Base-by-base conservation (phyloP, 1,284 basidiomycete genomes). In the Caloboletus inedulis region DNA sequence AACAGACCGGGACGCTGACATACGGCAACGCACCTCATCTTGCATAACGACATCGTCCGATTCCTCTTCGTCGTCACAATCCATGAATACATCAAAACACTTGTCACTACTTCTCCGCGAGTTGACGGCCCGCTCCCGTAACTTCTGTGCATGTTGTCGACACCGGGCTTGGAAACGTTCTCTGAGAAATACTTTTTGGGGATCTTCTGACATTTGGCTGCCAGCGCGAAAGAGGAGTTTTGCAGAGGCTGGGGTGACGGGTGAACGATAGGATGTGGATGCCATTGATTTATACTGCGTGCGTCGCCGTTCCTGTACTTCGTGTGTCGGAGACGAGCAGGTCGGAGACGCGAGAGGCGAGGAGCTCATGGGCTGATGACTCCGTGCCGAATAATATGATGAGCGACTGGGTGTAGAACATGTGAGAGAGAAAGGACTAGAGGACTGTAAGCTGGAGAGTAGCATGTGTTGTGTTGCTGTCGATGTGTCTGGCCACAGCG, bases 141-240 rank as follows among this genome's bases (percentile, higher is more conserved):
- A 79, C 54, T 75, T 76, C 35, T 72, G 71, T 0, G 81, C 84
- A 21, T 82, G 74, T 62, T 84, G 80, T 39, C 83, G 64, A 64
- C 84, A 87, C 37, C 77, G 74, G 4, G 77, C 77, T 59, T 77
- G 77, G 61, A 89, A 79, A n/a, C 79, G 77, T 45, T 84, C 79
- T 21, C 83, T 70, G 41, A 89, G 67, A 39, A 88, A 75, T 4
- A 69, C 56, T 47, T 78, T 80, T 54, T 74, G 69, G 1, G 75
- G 65, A 1, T 77, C 77, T 30, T 69, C 63, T 12, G 57, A 52
- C 12, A 52, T 59, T 53, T 48, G 62, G 39, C 5, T 51, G 0
- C 43, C 34, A 16, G 18, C 13, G 37, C 58, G 37, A 41, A 61
- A 55, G 52, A 53, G 43, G 34, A 64, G 39, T 47, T 66, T 58